Conservation (phyloP, 208 protist species). For the Acanthamoeba castellanii region DNA sequence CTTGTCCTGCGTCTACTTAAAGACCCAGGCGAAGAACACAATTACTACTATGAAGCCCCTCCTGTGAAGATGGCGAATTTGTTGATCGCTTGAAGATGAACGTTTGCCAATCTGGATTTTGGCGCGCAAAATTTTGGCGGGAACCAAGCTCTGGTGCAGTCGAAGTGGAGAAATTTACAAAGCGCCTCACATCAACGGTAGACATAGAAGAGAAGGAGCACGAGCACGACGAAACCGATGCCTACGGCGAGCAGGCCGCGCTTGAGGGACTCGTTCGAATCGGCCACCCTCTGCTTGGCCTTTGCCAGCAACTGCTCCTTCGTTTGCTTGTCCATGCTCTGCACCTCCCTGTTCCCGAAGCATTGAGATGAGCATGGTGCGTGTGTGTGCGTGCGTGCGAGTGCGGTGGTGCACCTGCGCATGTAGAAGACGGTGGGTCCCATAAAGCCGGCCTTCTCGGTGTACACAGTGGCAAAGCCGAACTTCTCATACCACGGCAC, state of each 20-base stretch:
- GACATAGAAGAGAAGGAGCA: neutral
- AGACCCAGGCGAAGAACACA: neutral
- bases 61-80: too few relatives aligned
- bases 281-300: neutral
- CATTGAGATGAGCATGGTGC: neutral
- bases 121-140: too few relatives aligned
- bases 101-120: too few relatives aligned
- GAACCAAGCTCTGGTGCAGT: too few relatives aligned
- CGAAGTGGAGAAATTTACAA: too few relatives aligned
- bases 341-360: neutral
- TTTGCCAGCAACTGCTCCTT: neutral
- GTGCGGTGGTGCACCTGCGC: neutral
- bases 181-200: too few relatives aligned
- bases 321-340: neutral
- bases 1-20: neutral
- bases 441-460: neutral
- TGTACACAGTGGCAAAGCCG: neutral
- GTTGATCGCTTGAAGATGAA: too few relatives aligned
- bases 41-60: neutral
- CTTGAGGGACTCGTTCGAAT: neutral
- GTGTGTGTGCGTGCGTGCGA: neutral
- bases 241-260: neutral
- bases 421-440: slow-evolving; percentile 17
- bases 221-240: neutral
- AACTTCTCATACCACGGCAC: slow-evolving; percentile 22